Percentiles rank a stretch among this genome's conserved stretches.
Evolutionary conservation across 2,329 filamentous ascomycete species (phyloP).

Genomic region (Arthrobotrys conoides): DNA sequence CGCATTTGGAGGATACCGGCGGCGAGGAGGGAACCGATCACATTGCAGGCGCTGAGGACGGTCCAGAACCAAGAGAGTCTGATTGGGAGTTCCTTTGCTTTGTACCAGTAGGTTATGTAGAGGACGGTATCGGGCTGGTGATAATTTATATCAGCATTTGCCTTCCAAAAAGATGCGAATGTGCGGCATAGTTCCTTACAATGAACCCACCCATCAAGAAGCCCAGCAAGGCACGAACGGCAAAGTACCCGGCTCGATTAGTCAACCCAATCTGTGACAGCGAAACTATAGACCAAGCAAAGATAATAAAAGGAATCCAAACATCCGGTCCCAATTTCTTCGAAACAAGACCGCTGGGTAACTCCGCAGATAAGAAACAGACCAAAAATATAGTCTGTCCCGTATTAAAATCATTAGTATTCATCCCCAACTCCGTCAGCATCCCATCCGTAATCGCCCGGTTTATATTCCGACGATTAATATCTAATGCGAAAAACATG

Average conservation of each 20-base stretch:
- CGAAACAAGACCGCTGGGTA: slow-evolving; percentile 70
- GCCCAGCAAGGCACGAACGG: slow-evolving; percentile 69
- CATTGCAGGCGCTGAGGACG: slow-evolving; percentile 65
- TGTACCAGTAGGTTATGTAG: slow-evolving; percentile 63
- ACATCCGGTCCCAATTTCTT: slow-evolving; percentile 71
- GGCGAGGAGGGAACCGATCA: slow-evolving; percentile 66
- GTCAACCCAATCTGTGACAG: slow-evolving; percentile 67
- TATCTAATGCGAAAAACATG: slow-evolving; percentile 70
- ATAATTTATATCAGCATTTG: slow-evolving; percentile 12
- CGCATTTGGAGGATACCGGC: slow-evolving; percentile 66
- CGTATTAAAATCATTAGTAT: slow-evolving; percentile 70
- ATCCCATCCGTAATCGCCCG: slow-evolving; percentile 66
- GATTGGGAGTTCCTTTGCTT: slow-evolving; percentile 64
- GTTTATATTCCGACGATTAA: slow-evolving; percentile 70
- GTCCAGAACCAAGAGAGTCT: slow-evolving; percentile 67
- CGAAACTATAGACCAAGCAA: slow-evolving; percentile 68
- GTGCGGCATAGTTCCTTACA: slow-evolving; percentile 65
- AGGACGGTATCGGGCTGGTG: slow-evolving; percentile 60
- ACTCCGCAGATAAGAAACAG: slow-evolving; percentile 69
- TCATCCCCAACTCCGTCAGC: slow-evolving; percentile 67
- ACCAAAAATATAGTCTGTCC: slow-evolving; percentile 68
- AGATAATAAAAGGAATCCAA: slow-evolving; percentile 69
- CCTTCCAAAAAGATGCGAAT: background rate
- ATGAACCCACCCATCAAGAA: slow-evolving; percentile 72
- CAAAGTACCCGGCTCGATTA: slow-evolving; percentile 67